These are phyloP conservation scores for Chaetomium fimeti DNA, from an alignment of 495 filamentous ascomycete species.

Conservation along the genomic window DNA sequence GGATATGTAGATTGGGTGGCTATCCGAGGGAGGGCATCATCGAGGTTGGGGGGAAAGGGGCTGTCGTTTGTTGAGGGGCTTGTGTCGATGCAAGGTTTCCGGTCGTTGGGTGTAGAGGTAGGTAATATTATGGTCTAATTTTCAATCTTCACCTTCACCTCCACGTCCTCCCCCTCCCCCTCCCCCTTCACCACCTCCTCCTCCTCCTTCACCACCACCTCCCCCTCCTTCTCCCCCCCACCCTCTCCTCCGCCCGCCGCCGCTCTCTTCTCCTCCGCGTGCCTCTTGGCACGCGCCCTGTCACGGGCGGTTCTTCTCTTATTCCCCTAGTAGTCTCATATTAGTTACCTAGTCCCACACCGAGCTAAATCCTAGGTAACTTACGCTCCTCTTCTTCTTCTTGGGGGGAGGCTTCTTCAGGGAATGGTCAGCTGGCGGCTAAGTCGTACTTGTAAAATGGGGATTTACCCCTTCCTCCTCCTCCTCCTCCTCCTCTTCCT, in stretches of 20 bases:
- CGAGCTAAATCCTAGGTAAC: neutral
- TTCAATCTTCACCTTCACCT: no score
- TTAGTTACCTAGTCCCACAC: neutral
- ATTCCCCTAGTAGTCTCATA: neutral
- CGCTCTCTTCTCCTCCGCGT: neutral
- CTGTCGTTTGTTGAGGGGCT: no score
- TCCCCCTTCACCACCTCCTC: no score
- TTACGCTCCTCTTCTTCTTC: neutral
- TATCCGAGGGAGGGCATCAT: no score
- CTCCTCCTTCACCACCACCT: neutral
- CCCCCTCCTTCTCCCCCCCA: neutral
- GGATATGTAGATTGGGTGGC: no score
- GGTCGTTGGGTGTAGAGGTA: no score
- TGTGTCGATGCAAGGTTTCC: no score
- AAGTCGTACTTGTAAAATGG: neutral
- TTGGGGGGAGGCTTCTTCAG: neutral
- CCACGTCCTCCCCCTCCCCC: no score
- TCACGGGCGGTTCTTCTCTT: neutral
- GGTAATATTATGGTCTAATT: no score
- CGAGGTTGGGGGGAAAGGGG: no score
- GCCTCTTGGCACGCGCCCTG: neutral
- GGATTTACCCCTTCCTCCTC: no score
- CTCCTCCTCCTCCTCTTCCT: no score
- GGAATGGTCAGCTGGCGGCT: neutral
- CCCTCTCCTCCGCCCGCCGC: neutral